Percentiles rank a stretch among this genome's conserved stretches.
These are phyloP conservation scores for Podaxis sp. DNA, from an alignment of 768 basidiomycete genomes.

Conservation along the genomic window DNA sequence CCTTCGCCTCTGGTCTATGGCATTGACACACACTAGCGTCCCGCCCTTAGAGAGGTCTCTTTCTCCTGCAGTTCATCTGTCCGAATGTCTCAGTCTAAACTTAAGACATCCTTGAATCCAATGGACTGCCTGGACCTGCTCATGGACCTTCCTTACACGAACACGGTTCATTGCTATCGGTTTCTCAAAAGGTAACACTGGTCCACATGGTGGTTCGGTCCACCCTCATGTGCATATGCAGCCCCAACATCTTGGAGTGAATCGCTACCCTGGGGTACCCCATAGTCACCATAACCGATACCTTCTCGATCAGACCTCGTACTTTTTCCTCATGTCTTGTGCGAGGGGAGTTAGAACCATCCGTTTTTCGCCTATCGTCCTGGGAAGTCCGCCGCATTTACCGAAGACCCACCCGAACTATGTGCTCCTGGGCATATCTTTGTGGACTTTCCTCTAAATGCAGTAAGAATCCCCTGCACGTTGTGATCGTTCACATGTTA, in stretches of 20 bases:
- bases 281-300: no score
- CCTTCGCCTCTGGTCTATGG: no score
- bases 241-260: background rate
- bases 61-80: background rate
- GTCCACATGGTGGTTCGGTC: background rate
- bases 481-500: background rate
- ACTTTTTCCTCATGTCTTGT: background rate
- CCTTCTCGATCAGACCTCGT: no score
- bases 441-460: background rate
- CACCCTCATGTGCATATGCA: background rate
- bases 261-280: background rate
- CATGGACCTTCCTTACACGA: background rate
- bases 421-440: background rate
- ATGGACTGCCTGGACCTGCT: background rate
- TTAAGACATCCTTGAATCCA: background rate
- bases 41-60: background rate
- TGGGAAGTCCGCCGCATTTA: background rate
- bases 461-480: background rate
- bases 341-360: background rate
- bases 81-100: background rate
- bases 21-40: no score
- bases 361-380: background rate
- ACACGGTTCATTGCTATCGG: background rate
- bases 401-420: background rate
- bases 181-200: background rate